A percentile compares a stretch with the other conserved stretches of the same genome.
These are phyloP conservation scores for Edaphochlamys debaryana DNA, from an alignment of 139 green algal genomes.

Conservation along the genomic window DNA sequence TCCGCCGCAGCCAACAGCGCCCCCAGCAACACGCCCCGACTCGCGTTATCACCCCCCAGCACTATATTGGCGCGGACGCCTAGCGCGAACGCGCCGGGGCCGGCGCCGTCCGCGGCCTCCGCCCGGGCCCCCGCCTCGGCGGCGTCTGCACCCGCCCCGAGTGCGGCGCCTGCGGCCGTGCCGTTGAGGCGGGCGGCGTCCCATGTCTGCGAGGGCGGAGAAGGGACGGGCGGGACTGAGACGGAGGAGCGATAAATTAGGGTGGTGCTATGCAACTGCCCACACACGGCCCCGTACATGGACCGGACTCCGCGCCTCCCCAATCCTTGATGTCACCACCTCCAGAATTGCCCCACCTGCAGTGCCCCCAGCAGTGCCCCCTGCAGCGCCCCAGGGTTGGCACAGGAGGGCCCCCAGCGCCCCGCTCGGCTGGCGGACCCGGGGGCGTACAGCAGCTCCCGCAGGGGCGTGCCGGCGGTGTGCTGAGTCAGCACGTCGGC, in stretches of 20 bases:
- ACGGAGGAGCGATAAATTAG: no score
- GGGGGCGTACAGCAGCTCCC: not conserved
- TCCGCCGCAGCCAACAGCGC: constrained; percentile 54
- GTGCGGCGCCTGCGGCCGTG: not conserved
- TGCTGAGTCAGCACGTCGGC: not conserved
- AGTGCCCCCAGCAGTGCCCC: constrained; percentile 36
- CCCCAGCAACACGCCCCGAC: constrained; percentile 42
- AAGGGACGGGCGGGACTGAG: no score
- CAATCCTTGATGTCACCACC: no score
- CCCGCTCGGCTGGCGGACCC: not conserved
- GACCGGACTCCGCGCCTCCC: no score
- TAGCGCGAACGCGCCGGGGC: constrained; percentile 41
- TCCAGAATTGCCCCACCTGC: not conserved
- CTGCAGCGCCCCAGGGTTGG: constrained; percentile 53
- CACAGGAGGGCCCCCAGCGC: constrained; percentile 45
- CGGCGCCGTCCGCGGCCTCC: no score
- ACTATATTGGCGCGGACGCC: constrained; percentile 54
- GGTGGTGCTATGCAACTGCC: no score
- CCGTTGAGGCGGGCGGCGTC: no score
- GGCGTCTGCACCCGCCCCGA: not conserved
- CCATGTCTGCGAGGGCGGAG: no score
- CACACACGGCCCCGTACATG: no score
- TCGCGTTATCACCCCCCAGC: constrained; percentile 57
- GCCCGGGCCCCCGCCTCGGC: not conserved
- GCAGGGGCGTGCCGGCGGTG: constrained; percentile 35